Evolutionary conservation across 768 basidiomycete genomes (phyloP), one percentile per base, ranked within the genome.

Genomic region (Infundibulicybe gibba): DNA sequence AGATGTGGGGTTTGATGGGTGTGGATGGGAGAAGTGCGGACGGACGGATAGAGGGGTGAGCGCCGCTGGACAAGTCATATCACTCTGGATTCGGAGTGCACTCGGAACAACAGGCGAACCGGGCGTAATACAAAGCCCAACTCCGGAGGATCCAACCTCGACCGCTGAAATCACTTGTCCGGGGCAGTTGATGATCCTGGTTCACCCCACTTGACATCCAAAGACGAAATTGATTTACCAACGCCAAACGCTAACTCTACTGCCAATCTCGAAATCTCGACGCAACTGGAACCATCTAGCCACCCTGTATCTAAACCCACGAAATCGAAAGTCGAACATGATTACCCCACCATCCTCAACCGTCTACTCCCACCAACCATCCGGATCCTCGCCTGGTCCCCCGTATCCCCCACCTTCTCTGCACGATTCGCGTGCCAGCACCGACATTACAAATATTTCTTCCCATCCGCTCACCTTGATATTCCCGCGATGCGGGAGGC

Each of bases 361-460:
- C 81, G 83, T 33, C 70, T 94, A 40, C 82, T 99, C 6, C 97
- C 95, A 0, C 77, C 83, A 0, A 90, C 93, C 0, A 92, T 98
- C 57, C 87, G 94, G 19, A 70, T 97, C 33, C 75, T 93, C 43
- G 94, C 93, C 6, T 99, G 95, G 94, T 92, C 95, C 8, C 92
- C 94, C 15, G 85, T 98, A 21, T 63, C 79, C 2, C 63, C 76
- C 6, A 61, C 62, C 31, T 98, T 98, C 65, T 93, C 94, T 16
- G 87, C 94, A 6, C 85, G 97, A 3, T 94, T 87, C 67, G 85
- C 83, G 11, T 97, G 95, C 69, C 72, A 67, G 44, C 83, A 80
- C 57, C 76, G 97, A 32, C 95, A 99, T 62, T 98, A 99, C 81
- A 97, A 95, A 61, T 99, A 98, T 68, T 95, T 97, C 65, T 98